Evolutionary conservation across 108 stramenopile species (phyloP), one percentile per base, ranked within the genome.

Genomic region (Skeletonema grethae): DNA sequence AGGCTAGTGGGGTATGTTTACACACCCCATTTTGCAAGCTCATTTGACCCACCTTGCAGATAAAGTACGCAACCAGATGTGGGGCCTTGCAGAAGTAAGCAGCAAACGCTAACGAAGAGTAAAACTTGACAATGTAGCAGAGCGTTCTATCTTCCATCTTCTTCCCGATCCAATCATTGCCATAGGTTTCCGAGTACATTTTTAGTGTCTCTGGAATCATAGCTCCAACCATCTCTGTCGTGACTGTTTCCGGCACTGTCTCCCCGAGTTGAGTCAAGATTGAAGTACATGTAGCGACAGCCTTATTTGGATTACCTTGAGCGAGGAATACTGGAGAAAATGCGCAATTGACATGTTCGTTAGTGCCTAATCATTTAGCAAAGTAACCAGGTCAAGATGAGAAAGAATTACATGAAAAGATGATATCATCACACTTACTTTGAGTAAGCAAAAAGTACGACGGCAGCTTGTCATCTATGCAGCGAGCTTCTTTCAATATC

Each of bases 21-120:
- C 36, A 38, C 10, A 69, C 18, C 12, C 67, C 63, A 29, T 64
- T 36, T 24, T 58, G 50, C 68, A 80, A 67, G 8, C 57, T 70
- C 36, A 38, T 0, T 38, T 38, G 36, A 11, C 10, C 36, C 36
- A 38, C 10, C 36, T 38, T 38, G 36, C 36, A 38, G 36, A 0
- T 11, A 11, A 38, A 11, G 10, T 38, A 38, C 10, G 36, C 36
- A 11, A 9, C 1, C 10, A n/a, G 0, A 1, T 57, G 22, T 57
- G 10, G 13, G 2, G 10, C 10, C 10, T 57, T 57, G 56, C 10
- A 25, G 56, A 57, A 57, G 12, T 11, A 57, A 9, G 56, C 56
- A 57, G 25, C 10, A 24, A 1, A 10, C 11, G 1, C 56, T 2
- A 57, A 10, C 0, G 10, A 7, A 10, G 9, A 9, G 12, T 57